phyloP scores from a whole-genome alignment of 176 grass and related monocot species.

The Dactylis glomerata region DNA sequence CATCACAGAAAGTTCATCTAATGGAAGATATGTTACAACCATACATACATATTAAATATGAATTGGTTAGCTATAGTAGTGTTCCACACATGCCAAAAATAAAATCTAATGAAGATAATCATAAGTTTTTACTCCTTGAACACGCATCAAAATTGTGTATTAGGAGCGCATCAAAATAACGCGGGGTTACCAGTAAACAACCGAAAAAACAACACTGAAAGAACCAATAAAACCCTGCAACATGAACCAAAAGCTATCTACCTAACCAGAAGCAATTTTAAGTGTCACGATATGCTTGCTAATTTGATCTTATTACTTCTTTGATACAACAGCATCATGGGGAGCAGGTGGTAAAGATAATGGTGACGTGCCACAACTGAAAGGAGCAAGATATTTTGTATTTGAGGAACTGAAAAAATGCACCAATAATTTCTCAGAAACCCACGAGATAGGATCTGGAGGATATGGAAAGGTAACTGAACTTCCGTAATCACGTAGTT shows the following conservation, averaged over 20 bases:
- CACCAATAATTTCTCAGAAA: constrained; percentile 70
- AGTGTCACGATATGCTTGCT: background rate
- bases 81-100: background rate
- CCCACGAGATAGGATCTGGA: constrained; percentile 58
- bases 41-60: background rate
- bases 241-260: background rate
- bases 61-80: constrained; percentile 4
- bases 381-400: constrained; percentile 57
- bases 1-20: background rate
- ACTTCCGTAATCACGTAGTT: background rate
- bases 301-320: constrained; percentile 11
- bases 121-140: background rate
- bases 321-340: constrained; percentile 58
- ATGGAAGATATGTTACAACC: background rate
- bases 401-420: constrained; percentile 66
- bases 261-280: background rate
- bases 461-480: constrained; percentile 72
- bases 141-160: background rate
- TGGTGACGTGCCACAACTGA: constrained; percentile 49
- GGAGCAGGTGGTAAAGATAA: constrained; percentile 40
- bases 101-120: constrained; percentile 8
- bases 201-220: background rate
- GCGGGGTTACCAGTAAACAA: background rate
- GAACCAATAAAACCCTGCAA: background rate
- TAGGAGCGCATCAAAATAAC: background rate